Evolutionary conservation across 805 yeast genomes (phyloP).

Genomic region (Yamadazyma endophytica): DNA sequence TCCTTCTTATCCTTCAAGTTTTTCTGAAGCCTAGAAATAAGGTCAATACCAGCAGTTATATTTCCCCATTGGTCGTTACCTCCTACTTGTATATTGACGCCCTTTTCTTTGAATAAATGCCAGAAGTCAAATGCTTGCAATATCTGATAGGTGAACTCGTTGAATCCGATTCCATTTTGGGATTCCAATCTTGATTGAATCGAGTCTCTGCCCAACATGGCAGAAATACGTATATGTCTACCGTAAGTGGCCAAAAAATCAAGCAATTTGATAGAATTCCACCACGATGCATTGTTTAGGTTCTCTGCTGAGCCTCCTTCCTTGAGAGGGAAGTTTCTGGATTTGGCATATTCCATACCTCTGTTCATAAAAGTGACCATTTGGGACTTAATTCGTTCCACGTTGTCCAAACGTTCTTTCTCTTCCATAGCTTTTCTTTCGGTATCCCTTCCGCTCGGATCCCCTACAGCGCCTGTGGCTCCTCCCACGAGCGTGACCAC

Average conservation of each 20-base stretch:
- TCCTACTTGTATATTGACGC: constrained; percentile 78
- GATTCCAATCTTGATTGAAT: constrained; percentile 69
- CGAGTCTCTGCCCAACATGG: constrained; percentile 87
- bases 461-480: constrained; percentile 95
- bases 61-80: constrained; percentile 99
- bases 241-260: constrained; percentile 79
- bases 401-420: constrained; percentile 51
- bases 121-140: constrained; percentile 93
- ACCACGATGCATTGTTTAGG: constrained; percentile 78
- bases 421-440: constrained; percentile 65
- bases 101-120: constrained; percentile 58
- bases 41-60: constrained; percentile 91
- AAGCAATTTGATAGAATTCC: constrained; percentile 71
- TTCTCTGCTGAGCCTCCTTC: constrained; percentile 36
- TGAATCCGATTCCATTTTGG: constrained; percentile 80
- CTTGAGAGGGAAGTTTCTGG: constrained; percentile 36
- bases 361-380: constrained; percentile 54
- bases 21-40: constrained; percentile 58
- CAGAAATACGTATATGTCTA: constrained; percentile 69
- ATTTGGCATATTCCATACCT: constrained; percentile 60
- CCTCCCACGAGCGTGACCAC: constrained; percentile 87
- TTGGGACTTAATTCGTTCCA: constrained; percentile 56
- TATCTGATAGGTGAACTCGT: constrained; percentile 90
- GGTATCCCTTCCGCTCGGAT: constrained; percentile 86
- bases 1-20: constrained; percentile 11